Evolutionary conservation across 1,284 basidiomycete genomes (phyloP), one percentile per base, ranked within the genome.

Genomic region (Ustilago sp.): DNA sequence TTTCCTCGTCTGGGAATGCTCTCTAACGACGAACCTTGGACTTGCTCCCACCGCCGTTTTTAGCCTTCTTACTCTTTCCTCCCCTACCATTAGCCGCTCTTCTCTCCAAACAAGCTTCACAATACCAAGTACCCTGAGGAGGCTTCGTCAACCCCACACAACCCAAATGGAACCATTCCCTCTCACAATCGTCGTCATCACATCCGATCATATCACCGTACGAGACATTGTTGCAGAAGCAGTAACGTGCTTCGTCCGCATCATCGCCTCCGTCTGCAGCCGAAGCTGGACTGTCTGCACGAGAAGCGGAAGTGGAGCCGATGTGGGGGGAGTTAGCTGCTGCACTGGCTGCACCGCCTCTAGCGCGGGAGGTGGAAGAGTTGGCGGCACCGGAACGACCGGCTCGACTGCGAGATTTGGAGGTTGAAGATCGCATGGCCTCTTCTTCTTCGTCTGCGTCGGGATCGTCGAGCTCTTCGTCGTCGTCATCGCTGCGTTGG

Each of bases 181-280:
- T 89, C 83, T 92, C 91, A 87, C 96, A 98, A 53, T 90, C 90
- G n/a, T 89, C 88, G 80, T 92, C 93, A 87, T 99, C 96, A 86
- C 96, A 99, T 3, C 91, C 96, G 81, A 99, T 95, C 96, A 99
- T 99, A 87, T 96, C 93, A 35, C 95, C 95, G 82, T 92, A 95
- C 83, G 93, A 94, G 63, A 92, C 89, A 31, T 92, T 89, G 74
- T 93, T 89, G 86, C 95, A 98, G 88, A 92, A 90, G 87, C 95
- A 99, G 87, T 98, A 99, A 23, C 90, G 89, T 78, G 89, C 90
- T 65, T 90, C 89, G 76, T 93, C 83, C 1, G 72, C 77, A 50
- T 82, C 82, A 39, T 83, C 79, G 51, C 70, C 70, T 32, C 55
- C 78, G 13, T 68, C 73, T 8, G 59, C 51, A 23, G 59, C 71